Conservation (phyloP, 1,284 basidiomycete genomes). For the Austroboletus novae-zelandiae region DNA sequence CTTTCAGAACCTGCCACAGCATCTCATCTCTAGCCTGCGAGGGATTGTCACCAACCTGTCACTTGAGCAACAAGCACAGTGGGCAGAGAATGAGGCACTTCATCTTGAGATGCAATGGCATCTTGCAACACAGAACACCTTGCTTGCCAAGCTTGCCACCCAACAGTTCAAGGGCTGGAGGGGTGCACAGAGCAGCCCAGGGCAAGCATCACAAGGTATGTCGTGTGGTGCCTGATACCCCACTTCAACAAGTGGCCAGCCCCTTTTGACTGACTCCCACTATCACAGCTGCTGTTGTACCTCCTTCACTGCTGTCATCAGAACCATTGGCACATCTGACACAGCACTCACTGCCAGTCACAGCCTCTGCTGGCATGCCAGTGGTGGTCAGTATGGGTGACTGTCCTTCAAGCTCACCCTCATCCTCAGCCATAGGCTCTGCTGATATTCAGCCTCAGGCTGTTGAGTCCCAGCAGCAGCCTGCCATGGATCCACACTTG, state of each 20-base stretch:
- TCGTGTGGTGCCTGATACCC: not conserved
- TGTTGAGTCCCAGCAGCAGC: not conserved
- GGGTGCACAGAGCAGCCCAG: too few species aligned
- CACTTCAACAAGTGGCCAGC: too few species aligned
- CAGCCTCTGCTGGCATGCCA: too few species aligned
- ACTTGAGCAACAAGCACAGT: conserved; percentile 7
- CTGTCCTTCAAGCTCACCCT: too few species aligned
- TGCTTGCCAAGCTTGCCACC: not conserved
- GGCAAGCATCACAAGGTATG: too few species aligned
- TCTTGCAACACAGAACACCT: not conserved
- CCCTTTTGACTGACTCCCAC: too few species aligned
- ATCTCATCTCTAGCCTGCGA: conserved; percentile 8
- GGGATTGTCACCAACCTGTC: conserved; percentile 7
- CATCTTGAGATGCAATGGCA: not conserved
- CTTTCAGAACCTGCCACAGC: conserved; percentile 14
- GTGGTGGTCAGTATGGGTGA: too few species aligned
- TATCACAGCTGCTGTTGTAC: too few species aligned
- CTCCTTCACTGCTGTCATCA: too few species aligned
- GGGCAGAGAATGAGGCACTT: not conserved
- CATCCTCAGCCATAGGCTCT: too few species aligned
- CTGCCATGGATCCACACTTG: not conserved
- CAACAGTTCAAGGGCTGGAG: not conserved
- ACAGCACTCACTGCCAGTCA: too few species aligned
- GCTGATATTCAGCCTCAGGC: not conserved
- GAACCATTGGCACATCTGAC: too few species aligned